Evolutionary conservation across 106 monocot species (phyloP), one percentile per base, ranked within the genome.

Genomic region (Ottelia alismoides): DNA sequence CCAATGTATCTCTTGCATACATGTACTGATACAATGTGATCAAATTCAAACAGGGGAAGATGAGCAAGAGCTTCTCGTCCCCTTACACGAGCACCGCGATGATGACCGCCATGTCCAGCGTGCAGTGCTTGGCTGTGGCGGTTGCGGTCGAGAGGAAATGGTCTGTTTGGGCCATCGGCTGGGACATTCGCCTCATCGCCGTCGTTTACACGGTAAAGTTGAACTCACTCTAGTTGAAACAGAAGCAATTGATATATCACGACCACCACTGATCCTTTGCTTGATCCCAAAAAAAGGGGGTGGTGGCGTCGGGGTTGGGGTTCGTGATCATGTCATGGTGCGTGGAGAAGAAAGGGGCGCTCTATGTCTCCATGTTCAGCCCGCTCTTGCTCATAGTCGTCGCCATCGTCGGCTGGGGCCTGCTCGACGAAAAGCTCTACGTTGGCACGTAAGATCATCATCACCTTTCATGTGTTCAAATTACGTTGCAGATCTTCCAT

Each of bases 301-400:
- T 85, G 20, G 49, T 92, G 0, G 70, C 78, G 2, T 92, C 92
- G 1, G 85, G 74, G 2, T 28, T 85, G 6, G 72, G 79, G 0
- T 72, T 82, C 22, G 66, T 65, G 2, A 49, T 82, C 49, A 92
- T 79, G 81, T 60, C 78, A 0, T 92, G 85, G 85, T 82, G 82
- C 70, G 70, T 92, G 22, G 57, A 86, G 53, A 62, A 43, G 45
- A 70, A 74, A 27, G 92, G 92, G 2, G 85, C 92, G 0, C 56
- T 92, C 23, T 92, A 50, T 47, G 85, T 77, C 22, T 92, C 92
- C 10, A 85, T 82, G 76, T 92, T 92, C 66, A 85, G 65, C 54
- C 92, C 92, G 3, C 35, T 92, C 29, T 53, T 76, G 58, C 85
- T 92, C 1, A 57, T 85, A 21, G 67, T 82, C 23, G 85, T 92